Base-by-base conservation (phyloP, 257 asterid species). In the Coffea eugenioides region DNA sequence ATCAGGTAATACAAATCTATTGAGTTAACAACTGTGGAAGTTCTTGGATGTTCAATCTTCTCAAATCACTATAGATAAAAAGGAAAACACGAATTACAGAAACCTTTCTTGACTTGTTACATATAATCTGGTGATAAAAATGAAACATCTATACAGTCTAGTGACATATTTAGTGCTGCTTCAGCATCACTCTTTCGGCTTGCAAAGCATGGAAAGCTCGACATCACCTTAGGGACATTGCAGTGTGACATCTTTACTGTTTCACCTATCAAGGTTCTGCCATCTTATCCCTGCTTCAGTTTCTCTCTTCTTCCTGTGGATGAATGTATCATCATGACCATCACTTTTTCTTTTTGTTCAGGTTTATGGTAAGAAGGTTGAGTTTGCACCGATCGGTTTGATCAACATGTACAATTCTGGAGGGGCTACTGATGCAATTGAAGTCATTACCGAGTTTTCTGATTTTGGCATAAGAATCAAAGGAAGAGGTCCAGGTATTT, bases 341-440 rank as follows among this genome's bases (percentile, higher is more conserved):
- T n/a, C 68, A 39, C 1, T 39, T 27, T 27, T 56, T 56, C 56
- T 51, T 67, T 48, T 74, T 25, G n/a, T 69, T 9, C 87, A 90
- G 92, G 76, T 79, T 52, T 88, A 88, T 71, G 80, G 74, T 80
- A 76, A 76, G 48, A 79, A 75, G 56, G 45, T 82, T 20, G 76
- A 83, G 46, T 90, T 90, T 71, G 93, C 93, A 10, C 88, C 90
- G 0, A 62, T 90, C 41, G 93, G 92, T 25, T 79, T 89, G 83
- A 80, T 86, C 49, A 86, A 89, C 73, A 90, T 87, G 95, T 90
- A 87, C 88, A 90, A 90, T 76, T 84, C 88, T 1, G 93, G 91
- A 77, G 95, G 95, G 6, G 91, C 93, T 34, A 16, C 85, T 48
- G 75, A 83, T 65, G 83, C 83, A 21, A 65, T 87, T 43, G 88